Evolutionary conservation across 2,329 filamentous ascomycete genomes (phyloP).

Genomic region (Fusarium brevicatenulatum): DNA sequence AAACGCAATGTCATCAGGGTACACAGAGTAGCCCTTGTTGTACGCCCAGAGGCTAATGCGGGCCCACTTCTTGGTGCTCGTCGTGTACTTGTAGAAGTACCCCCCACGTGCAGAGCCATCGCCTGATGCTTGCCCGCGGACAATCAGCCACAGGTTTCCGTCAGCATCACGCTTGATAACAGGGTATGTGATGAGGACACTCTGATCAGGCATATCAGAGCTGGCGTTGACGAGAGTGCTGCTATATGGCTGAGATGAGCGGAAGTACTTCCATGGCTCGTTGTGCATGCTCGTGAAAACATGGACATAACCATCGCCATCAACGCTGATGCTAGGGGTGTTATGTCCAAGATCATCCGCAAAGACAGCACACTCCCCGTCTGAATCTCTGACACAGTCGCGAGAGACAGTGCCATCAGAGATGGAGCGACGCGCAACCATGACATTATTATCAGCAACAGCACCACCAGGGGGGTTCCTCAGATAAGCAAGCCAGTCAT

Average conservation of each 20-base stretch:
- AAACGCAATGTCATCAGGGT: slow-evolving; percentile 43
- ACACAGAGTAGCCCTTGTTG: slow-evolving; percentile 38
- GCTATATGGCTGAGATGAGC: slow-evolving; percentile 35
- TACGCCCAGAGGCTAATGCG: slow-evolving; percentile 32
- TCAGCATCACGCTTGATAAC: slow-evolving; percentile 17
- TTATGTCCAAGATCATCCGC: slow-evolving; percentile 42
- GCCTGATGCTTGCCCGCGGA: slow-evolving; percentile 15
- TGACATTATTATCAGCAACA: slow-evolving; percentile 41
- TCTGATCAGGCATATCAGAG: slow-evolving; percentile 37
- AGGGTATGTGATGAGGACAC: slow-evolving; percentile 21
- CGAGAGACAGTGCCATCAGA: slow-evolving; percentile 31
- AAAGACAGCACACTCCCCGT: slow-evolving; percentile 35
- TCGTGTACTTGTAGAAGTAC: slow-evolving; percentile 24
- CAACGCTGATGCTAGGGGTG: slow-evolving; percentile 10
- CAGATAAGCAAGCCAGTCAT: slow-evolving; percentile 38
- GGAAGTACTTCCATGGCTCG: slow-evolving; percentile 41
- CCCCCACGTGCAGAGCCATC: slow-evolving; percentile 12
- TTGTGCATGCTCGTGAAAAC: slow-evolving; percentile 46
- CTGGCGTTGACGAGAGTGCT: slow-evolving; percentile 34
- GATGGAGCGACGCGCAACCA: slow-evolving; percentile 37
- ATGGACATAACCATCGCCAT: slow-evolving; percentile 42
- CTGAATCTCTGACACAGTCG: slow-evolving; percentile 36
- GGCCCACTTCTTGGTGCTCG: background rate
- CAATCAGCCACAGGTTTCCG: slow-evolving; percentile 16
- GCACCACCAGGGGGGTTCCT: slow-evolving; percentile 38